A percentile compares a stretch with the other conserved stretches of the same genome.
Conservation (phyloP, 129 eudicot species). For the Saposhnikovia divaricata region DNA sequence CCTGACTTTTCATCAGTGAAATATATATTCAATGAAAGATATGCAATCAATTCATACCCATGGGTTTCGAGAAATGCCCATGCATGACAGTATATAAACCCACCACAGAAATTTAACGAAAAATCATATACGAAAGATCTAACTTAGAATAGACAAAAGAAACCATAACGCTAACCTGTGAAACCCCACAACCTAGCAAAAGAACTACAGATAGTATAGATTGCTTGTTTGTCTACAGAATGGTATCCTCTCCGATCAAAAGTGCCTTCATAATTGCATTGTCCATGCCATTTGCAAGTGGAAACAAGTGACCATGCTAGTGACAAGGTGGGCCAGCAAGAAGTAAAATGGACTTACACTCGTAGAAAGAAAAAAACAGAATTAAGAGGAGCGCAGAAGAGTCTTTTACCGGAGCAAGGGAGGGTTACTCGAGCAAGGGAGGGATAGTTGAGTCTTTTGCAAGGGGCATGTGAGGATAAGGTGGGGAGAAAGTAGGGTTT, state of each 20-base stretch:
- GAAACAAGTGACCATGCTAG: conserved; percentile 17
- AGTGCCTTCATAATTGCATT: conserved; percentile 22
- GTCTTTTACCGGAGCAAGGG: too few relatives aligned
- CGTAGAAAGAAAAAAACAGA: too few relatives aligned
- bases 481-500: too few relatives aligned
- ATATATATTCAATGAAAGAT: background rate
- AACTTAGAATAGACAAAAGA: background rate
- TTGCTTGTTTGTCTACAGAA: background rate
- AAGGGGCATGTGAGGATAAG: too few relatives aligned
- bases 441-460: too few relatives aligned
- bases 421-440: too few relatives aligned
- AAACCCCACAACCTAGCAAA: background rate
- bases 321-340: too few relatives aligned
- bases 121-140: background rate
- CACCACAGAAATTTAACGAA: background rate
- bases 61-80: background rate
- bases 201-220: background rate
- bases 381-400: too few relatives aligned
- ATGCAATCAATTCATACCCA: background rate
- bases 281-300: conserved; percentile 15
- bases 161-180: background rate
- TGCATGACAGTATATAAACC: background rate
- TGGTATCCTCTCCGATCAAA: conserved; percentile 8
- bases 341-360: too few relatives aligned
- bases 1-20: background rate